Conservation (phyloP, 495 filamentous ascomycete genomes). For the Usnea hakonensis region DNA sequence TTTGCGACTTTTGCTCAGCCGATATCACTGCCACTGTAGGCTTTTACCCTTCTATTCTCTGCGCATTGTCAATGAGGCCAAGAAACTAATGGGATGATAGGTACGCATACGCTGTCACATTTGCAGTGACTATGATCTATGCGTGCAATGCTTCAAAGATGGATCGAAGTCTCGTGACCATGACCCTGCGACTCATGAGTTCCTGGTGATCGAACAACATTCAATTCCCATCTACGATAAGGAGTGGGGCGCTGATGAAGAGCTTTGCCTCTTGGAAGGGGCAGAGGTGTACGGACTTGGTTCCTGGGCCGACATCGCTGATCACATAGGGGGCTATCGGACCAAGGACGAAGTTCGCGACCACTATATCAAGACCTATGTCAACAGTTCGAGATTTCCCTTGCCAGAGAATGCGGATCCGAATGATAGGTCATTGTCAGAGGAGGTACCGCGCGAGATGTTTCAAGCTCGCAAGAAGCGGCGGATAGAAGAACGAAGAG, state of each 20-base stretch:
- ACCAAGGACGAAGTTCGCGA: slow-evolving; percentile 90
- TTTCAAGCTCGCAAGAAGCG: slow-evolving; percentile 93
- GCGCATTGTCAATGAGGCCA: background rate
- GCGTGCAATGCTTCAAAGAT: slow-evolving; percentile 86
- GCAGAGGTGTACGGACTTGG: slow-evolving; percentile 96
- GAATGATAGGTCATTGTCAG: slow-evolving; percentile 63
- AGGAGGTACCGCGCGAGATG: slow-evolving; percentile 75
- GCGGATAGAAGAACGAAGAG: slow-evolving; percentile 85
- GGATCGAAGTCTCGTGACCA: slow-evolving; percentile 71
- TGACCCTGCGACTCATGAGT: slow-evolving; percentile 75
- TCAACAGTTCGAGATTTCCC: slow-evolving; percentile 76
- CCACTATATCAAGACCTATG: slow-evolving; percentile 83
- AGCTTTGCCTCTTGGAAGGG: slow-evolving; percentile 83
- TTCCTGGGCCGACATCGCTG: slow-evolving; percentile 95
- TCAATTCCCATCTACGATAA: slow-evolving; percentile 90
- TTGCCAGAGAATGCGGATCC: slow-evolving; percentile 78
- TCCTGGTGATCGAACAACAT: slow-evolving; percentile 94
- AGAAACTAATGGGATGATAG: slow-evolving; percentile 36
- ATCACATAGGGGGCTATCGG: slow-evolving; percentile 93
- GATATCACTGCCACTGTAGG: slow-evolving; percentile 93
- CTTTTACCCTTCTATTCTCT: slow-evolving; percentile 10
- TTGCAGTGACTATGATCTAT: slow-evolving; percentile 94
- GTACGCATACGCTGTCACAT: slow-evolving; percentile 82
- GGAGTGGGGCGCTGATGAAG: slow-evolving; percentile 97
- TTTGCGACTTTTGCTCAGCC: slow-evolving; percentile 90